phyloP scores from a whole-genome alignment of 1,139 yeast species.

The Saccharomyces hybrid region DNA sequence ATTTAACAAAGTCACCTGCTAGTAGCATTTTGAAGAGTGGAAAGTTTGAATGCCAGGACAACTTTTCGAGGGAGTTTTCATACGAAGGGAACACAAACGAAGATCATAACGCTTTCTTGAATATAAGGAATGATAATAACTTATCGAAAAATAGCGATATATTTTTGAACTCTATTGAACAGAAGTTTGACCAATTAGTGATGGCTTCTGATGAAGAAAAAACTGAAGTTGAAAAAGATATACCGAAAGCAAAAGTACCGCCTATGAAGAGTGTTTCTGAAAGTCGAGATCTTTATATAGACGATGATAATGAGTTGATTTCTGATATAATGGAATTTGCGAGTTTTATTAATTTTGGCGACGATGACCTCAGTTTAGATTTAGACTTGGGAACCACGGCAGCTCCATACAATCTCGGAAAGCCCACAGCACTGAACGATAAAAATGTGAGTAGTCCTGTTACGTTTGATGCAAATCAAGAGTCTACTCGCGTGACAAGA shows the following conservation, averaged over 20 bases:
- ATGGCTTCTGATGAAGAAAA: not conserved
- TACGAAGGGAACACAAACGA: not conserved
- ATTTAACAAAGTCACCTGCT: constrained; percentile 36
- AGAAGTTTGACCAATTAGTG: not conserved
- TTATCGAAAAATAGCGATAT: not conserved
- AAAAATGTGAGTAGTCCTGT: not conserved
- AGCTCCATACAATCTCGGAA: not conserved
- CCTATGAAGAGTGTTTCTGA: constrained; percentile 15
- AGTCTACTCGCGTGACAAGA: not conserved
- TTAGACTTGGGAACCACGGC: constrained; percentile 14
- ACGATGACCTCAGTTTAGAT: constrained; percentile 30
- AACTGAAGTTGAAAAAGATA: constrained; percentile 8
- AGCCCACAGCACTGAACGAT: not conserved
- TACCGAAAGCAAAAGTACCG: constrained; percentile 14
- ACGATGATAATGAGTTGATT: constrained; percentile 32
- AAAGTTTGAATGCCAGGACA: constrained; percentile 21
- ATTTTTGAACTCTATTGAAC: not conserved
- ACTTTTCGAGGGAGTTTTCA: constrained; percentile 4
- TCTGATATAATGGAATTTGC: constrained; percentile 49
- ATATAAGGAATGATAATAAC: not conserved
- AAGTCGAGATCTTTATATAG: not conserved
- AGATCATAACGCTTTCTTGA: not conserved
- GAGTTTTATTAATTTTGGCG: constrained; percentile 57
- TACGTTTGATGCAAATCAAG: not conserved
- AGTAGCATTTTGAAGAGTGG: constrained; percentile 46